phyloP scores from a whole-genome alignment of 768 basidiomycete species.

The Trametes elegans region DNA sequence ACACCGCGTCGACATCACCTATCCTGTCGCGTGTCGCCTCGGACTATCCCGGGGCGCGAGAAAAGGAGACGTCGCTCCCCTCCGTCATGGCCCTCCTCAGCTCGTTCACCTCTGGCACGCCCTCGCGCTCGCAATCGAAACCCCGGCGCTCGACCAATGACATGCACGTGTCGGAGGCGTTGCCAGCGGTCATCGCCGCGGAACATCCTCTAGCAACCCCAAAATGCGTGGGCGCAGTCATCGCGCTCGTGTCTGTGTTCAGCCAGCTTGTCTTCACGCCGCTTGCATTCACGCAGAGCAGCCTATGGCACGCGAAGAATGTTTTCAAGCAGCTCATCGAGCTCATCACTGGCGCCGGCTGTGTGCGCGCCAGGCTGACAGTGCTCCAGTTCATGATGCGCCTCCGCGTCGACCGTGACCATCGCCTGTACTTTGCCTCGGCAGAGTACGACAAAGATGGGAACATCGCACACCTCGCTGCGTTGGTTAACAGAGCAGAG shows the following conservation, averaged over 20 bases:
- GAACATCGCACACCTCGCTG: conserved; percentile 55
- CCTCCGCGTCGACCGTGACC: conserved; percentile 86
- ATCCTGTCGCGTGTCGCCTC: conserved; percentile 57
- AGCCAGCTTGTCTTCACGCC: conserved; percentile 71
- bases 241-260: conserved; percentile 65
- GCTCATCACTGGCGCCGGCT: conserved; percentile 44
- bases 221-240: conserved; percentile 57
- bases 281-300: conserved; percentile 44
- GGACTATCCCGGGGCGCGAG: conserved; percentile 43
- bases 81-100: conserved; percentile 65
- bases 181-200: conserved; percentile 28
- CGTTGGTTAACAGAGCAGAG: conserved; percentile 56
- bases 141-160: conserved; percentile 37
- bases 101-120: conserved; percentile 49
- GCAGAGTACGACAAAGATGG: conserved; percentile 54
- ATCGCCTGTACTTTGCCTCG: conserved; percentile 71
- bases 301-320: conserved; percentile 50
- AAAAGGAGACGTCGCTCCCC: conserved; percentile 48
- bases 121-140: conserved; percentile 59
- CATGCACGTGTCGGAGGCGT: conserved; percentile 28
- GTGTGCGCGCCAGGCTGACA: conserved; percentile 61
- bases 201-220: conserved; percentile 24
- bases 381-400: conserved; percentile 87
- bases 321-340: conserved; percentile 53
- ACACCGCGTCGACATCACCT: conserved; percentile 43